Evolutionary conservation across 257 asterid genomes (phyloP), one percentile per base, ranked within the genome.

Genomic region (Capsicum rhomboideum): DNA sequence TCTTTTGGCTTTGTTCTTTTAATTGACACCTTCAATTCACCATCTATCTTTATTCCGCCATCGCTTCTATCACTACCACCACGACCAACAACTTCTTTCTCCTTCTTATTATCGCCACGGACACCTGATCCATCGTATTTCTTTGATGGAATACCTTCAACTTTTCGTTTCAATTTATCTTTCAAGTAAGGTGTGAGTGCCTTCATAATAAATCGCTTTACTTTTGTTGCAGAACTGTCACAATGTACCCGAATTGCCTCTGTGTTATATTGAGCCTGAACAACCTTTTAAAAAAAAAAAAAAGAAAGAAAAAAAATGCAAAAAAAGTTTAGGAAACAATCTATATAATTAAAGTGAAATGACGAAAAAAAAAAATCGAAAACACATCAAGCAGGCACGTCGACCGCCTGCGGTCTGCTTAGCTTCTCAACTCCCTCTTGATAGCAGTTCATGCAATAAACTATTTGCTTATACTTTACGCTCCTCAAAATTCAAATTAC

Each of bases 171-270:
- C 10, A 93, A 87, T 84, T 94, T 93, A 50, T 91, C 93, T 83
- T 92, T 90, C 86, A 94, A 89, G 83, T 88, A 91, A 1, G 91
- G 68, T 0, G 85, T 82, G n/a, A 96, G 91, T 50, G 92, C 94
- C 85, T 93, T 93, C 34, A 85, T 89, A 78, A 95, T 89, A 72
- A 88, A 84, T 83, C 94, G 84, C 91, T 88, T 93, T 49, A 94
- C 93, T 86, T 93, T 96, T 52, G 84, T 87, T 5, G 96, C 96
- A 83, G 96, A 92, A 75, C 95, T 97, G 56, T 96, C 94, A 66
- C 98, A 96, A 87, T 94, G 99, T 49, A 93, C 87, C 67, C 82
- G 89, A 85, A 92, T 79, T 82, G 84, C 87, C 85, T 91, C 94
- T 8, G 91, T 89, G 61, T 83, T 89, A 61, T 85, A 87, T 59